Conservation (phyloP, 139 green algal genomes). For the Asterochloris sp. region DNA sequence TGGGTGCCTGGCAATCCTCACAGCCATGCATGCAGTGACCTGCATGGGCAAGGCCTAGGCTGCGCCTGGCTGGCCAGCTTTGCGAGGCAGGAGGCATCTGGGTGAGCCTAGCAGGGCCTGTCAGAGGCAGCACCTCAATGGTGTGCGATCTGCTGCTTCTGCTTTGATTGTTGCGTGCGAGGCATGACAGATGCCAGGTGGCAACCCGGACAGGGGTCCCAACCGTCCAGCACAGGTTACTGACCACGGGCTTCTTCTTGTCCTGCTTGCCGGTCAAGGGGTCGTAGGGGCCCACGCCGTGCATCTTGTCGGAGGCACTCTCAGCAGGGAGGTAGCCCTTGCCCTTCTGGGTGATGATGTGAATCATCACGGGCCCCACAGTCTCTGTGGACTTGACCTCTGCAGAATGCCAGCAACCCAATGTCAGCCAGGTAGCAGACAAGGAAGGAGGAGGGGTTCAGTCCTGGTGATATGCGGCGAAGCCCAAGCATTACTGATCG, state of each 20-base stretch:
- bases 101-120: neutral
- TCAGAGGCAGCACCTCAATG: neutral
- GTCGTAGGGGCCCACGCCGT: conserved; percentile 98
- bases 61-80: no score
- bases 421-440: neutral
- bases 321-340: conserved; percentile 92
- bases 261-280: conserved; percentile 86
- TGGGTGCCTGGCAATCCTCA: no score
- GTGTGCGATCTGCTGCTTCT: no score
- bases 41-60: no score
- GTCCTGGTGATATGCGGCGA: no score
- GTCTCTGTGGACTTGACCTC: conserved; percentile 93
- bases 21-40: no score
- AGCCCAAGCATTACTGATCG: no score
- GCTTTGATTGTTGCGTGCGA: neutral
- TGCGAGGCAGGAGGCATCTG: no score
- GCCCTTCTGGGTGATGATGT: conserved; percentile 98
- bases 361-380: conserved; percentile 93
- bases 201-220: neutral
- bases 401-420: conserved; percentile 26
- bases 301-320: conserved; percentile 93
- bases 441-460: no score
- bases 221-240: neutral
- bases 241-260: conserved; percentile 51
- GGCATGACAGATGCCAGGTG: neutral